Percentiles rank a stretch among this genome's conserved stretches.
Conservation (phyloP, 2,329 filamentous ascomycete genomes). For the Thielaviopsis ethacetica region DNA sequence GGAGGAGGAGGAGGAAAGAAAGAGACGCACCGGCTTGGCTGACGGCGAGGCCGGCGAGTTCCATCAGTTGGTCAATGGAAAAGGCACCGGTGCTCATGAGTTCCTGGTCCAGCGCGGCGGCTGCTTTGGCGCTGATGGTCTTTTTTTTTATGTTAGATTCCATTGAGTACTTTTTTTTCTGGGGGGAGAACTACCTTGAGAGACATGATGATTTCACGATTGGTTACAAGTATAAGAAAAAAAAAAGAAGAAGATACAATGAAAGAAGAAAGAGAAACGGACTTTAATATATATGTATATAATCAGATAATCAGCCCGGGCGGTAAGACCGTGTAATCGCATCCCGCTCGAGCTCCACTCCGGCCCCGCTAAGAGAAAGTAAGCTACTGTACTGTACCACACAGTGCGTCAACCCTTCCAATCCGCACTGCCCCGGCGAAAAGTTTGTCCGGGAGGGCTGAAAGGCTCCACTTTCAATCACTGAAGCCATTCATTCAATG, state of each 20-base stretch:
- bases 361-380: too few relatives aligned
- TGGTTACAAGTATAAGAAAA: too few relatives aligned
- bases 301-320: background rate
- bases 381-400: background rate
- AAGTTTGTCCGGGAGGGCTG: background rate
- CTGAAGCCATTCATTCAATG: background rate
- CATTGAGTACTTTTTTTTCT: background rate
- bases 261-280: background rate
- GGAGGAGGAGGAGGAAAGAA: background rate
- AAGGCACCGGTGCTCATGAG: conserved; percentile 82
- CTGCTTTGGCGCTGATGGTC: conserved; percentile 78
- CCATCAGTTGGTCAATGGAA: conserved; percentile 94
- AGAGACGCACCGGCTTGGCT: conserved; percentile 59
- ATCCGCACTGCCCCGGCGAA: background rate
- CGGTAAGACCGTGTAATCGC: too few relatives aligned
- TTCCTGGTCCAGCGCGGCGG: conserved; percentile 77
- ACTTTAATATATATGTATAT: background rate
- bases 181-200: background rate
- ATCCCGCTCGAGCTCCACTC: too few relatives aligned
- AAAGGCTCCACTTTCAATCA: background rate
- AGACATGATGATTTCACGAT: background rate
- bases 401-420: background rate
- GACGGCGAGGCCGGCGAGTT: conserved; percentile 81
- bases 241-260: background rate
- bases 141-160: conserved; percentile 22